phyloP scores from a whole-genome alignment of 2,329 filamentous ascomycete species.

The Lasiodiplodia gonubiensis region DNA sequence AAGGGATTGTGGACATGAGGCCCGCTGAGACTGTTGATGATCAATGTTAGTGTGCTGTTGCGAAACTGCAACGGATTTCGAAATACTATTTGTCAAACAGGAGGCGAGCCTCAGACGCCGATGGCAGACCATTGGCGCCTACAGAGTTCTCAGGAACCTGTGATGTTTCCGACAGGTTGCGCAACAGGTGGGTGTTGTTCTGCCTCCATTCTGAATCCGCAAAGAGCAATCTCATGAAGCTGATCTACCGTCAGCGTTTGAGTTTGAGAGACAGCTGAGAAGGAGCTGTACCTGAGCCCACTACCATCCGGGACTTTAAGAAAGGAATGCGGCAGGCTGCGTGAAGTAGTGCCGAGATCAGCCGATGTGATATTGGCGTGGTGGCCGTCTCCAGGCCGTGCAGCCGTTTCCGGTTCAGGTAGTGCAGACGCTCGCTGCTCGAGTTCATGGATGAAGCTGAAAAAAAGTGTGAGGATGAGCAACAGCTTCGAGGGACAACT shows the following conservation, averaged over 20 bases:
- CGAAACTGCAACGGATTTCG: background rate
- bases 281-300: background rate
- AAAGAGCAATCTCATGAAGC: slow-evolving; percentile 12
- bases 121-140: background rate
- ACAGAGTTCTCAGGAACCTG: background rate
- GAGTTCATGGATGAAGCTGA: slow-evolving; percentile 1
- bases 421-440: background rate
- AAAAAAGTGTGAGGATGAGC: background rate
- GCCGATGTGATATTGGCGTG: background rate
- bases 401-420: background rate
- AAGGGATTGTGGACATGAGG: background rate
- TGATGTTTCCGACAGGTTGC: background rate
- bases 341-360: background rate
- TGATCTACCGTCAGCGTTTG: background rate
- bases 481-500: background rate
- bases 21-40: background rate
- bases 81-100: slow-evolving; percentile 8
- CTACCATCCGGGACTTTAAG: background rate
- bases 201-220: background rate
- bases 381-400: background rate
- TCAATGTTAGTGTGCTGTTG: background rate
- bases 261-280: background rate
- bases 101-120: background rate
- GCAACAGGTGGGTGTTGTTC: background rate
- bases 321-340: background rate